A percentile compares a stretch with the other conserved stretches of the same genome.
Evolutionary conservation across 768 basidiomycete species (phyloP).

Genomic region (Boletus sp.): DNA sequence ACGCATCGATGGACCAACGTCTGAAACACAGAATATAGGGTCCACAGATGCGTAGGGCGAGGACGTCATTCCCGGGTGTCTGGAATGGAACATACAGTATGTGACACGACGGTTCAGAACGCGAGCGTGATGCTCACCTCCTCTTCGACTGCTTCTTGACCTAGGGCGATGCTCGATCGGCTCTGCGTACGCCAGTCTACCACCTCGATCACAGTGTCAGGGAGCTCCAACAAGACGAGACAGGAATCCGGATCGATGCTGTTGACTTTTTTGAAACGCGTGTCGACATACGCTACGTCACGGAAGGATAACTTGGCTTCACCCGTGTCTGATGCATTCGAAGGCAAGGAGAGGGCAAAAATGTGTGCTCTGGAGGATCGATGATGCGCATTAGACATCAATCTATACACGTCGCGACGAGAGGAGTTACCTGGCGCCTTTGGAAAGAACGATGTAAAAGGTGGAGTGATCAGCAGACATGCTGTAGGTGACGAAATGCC

Average conservation of each 20-base stretch:
- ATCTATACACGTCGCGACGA: background rate
- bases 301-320: background rate
- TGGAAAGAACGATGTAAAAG: slow-evolving; percentile 11
- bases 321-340: background rate
- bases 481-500: background rate
- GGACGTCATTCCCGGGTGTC: slow-evolving; percentile 31
- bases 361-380: slow-evolving; percentile 6
- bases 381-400: background rate
- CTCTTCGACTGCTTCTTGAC: slow-evolving; percentile 20
- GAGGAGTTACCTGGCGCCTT: slow-evolving; percentile 7
- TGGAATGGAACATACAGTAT: slow-evolving; percentile 3
- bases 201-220: slow-evolving; percentile 31
- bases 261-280: slow-evolving; percentile 15
- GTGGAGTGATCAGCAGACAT: slow-evolving; percentile 11
- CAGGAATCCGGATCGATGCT: slow-evolving; percentile 31
- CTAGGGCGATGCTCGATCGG: slow-evolving; percentile 17
- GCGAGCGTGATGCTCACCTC: slow-evolving; percentile 20
- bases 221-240: slow-evolving; percentile 31
- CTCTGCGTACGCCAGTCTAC: slow-evolving; percentile 33
- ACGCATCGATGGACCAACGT: slow-evolving; percentile 46
- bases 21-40: slow-evolving; percentile 50
- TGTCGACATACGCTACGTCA: slow-evolving; percentile 2
- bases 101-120: background rate
- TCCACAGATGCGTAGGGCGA: slow-evolving; percentile 43
- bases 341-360: slow-evolving; percentile 4